Conservation (phyloP, 2,329 filamentous ascomycete species). For the Nannizziopsis barbatae region DNA sequence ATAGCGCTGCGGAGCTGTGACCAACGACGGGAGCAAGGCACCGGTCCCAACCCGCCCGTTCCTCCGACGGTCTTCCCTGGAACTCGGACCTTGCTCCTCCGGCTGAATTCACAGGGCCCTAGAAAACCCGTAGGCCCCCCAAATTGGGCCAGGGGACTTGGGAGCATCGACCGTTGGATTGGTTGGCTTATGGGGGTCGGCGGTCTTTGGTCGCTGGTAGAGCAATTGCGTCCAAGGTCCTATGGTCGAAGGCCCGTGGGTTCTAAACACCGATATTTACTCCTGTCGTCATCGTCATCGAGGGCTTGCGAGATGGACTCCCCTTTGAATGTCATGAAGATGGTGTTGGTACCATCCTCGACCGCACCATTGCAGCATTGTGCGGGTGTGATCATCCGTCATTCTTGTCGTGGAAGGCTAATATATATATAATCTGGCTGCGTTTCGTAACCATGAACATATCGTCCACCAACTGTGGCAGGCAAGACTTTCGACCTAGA, state of each 20-base stretch:
- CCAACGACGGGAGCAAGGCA: neutral
- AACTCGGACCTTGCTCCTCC: constrained; percentile 1
- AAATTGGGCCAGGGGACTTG: neutral
- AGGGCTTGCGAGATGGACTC: neutral
- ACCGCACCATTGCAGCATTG: neutral
- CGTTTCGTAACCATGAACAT: too few relatives aligned
- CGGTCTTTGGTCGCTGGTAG: neutral
- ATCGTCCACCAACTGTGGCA: too few relatives aligned
- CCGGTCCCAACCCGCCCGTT: neutral
- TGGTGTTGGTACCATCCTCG: constrained; percentile 2
- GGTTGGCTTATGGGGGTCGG: neutral
- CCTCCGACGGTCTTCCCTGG: neutral
- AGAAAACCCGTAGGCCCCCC: neutral
- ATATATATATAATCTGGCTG: too few relatives aligned
- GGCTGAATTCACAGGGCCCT: constrained; percentile 2
- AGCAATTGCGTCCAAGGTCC: neutral
- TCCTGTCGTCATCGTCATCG: neutral
- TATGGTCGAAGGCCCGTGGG: neutral
- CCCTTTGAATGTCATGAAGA: constrained; percentile 1
- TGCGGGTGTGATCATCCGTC: neutral
- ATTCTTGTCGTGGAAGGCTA: neutral
- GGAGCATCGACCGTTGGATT: constrained; percentile 1
- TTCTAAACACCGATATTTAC: neutral
- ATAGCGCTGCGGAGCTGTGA: neutral
- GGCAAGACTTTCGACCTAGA: too few relatives aligned